Conservation (phyloP, 1,284 basidiomycete genomes). For the Pholiota adiposa region DNA sequence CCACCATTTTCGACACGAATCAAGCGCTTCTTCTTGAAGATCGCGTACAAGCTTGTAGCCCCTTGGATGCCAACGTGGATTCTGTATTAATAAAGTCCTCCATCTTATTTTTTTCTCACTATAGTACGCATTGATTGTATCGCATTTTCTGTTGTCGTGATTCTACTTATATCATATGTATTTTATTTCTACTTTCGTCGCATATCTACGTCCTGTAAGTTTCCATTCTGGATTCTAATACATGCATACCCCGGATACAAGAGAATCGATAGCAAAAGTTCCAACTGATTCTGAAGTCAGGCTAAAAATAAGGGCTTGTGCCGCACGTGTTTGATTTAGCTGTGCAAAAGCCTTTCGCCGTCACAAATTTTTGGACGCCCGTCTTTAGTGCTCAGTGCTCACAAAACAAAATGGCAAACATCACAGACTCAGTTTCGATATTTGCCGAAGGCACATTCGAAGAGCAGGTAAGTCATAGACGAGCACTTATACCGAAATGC, state of each 20-base stretch:
- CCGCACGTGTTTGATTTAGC: conserved; percentile 35
- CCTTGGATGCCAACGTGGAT: background rate
- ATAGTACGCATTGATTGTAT: no score
- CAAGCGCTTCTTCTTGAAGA: background rate
- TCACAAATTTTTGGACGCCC: conserved; percentile 28
- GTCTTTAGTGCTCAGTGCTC: conserved; percentile 15
- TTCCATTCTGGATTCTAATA: no score
- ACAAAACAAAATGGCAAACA: conserved; percentile 38
- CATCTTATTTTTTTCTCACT: no score
- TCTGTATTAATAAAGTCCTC: background rate
- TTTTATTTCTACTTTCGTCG: background rate
- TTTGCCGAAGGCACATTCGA: conserved; percentile 89
- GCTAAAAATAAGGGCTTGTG: no score
- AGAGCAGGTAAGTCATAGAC: conserved; percentile 66
- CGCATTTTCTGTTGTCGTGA: no score
- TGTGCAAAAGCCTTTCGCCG: conserved; percentile 33
- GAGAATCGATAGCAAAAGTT: no score
- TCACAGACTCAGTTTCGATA: conserved; percentile 79
- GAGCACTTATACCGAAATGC: background rate
- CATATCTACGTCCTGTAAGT: background rate
- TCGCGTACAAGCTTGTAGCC: background rate
- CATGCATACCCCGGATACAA: background rate
- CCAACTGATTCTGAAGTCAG: no score
- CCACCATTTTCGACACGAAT: conserved; percentile 4
- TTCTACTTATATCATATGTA: background rate